These are phyloP conservation scores for Scortechinia acanthostroma DNA, from an alignment of 2,329 filamentous ascomycete genomes.

Conservation along the genomic window DNA sequence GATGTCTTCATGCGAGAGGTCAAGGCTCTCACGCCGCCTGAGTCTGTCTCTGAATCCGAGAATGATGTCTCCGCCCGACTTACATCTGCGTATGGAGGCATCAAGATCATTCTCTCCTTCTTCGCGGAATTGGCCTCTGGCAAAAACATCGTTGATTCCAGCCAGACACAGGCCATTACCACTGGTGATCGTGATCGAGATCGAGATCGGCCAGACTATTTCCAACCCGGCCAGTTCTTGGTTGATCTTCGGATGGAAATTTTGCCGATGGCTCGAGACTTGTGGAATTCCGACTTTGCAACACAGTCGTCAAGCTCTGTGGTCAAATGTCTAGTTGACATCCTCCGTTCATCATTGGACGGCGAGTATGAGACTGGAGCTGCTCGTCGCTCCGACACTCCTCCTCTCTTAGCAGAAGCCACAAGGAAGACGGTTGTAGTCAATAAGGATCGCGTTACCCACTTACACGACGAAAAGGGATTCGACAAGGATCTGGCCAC, in stretches of 20 bases:
- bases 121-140: conserved; percentile 71
- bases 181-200: not conserved
- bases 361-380: conserved; percentile 28
- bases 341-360: conserved; percentile 20
- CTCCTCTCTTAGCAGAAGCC: not conserved
- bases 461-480: not conserved
- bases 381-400: not conserved
- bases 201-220: not conserved
- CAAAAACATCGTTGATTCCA: conserved; percentile 75
- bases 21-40: not conserved
- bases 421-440: not conserved
- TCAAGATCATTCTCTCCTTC: conserved; percentile 79
- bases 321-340: not conserved
- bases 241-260: conserved; percentile 79
- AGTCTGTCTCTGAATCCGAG: not conserved
- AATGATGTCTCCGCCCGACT: not conserved
- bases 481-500: conserved; percentile 50
- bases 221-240: conserved; percentile 63
- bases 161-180: not conserved
- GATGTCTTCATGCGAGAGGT: conserved; percentile 57
- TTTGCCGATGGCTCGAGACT: conserved; percentile 65
- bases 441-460: not conserved
- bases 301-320: not conserved
- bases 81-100: conserved; percentile 36
- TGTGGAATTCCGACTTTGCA: conserved; percentile 75